Base-by-base conservation (phyloP, 2,329 filamentous ascomycete species). In the Alternaria dauci region DNA sequence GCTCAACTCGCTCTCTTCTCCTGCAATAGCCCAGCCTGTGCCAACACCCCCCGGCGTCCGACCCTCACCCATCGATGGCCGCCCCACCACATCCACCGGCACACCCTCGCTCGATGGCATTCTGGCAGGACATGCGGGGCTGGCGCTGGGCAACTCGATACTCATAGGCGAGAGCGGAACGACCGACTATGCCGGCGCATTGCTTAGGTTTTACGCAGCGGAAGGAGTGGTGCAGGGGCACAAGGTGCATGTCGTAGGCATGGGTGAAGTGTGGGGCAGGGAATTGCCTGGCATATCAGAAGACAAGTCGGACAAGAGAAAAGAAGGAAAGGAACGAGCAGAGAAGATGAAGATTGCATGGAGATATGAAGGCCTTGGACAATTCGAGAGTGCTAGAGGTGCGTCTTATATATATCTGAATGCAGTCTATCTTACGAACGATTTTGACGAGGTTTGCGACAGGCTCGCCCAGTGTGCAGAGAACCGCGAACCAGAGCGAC, bases 301-400 rank as follows among this genome's bases (percentile, higher is more conserved):
- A 67, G 69, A 81, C 77, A 77, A 80, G 76, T 67, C 39, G 55
- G 71, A 70, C 25, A 73, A 68, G 47, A 67, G 61, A 41, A 68
- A 58, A 74, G 66, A 69, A 46, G 71, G 68, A 14, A 71, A 71
- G 54, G 80, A 84, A 63, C 55, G 66, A 68, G 70, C 74, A 44
- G 75, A 83, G 32, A 94, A 90, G 79, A 98, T 99, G 95, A 98
- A 97, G 82, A 99, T 99, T 82, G 95, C 95, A 4, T 99, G 95
- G 95, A 87, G 95, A 77, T 99, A 99, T 80, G 94, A 98, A 79
- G 87, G 88, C 34, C 79, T 98, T 54, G 91, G 91, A 16, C 90
- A 91, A 66, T 89, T 89, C 69, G 88, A 88, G 42, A 84, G 83
- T 67, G 82, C 81, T 71, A 85, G 88, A 89, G 88, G 90, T 91